Evolutionary conservation across 148 eudicot genomes (phyloP), one percentile per base, ranked within the genome.

Genomic region (Camellia granthamiana): DNA sequence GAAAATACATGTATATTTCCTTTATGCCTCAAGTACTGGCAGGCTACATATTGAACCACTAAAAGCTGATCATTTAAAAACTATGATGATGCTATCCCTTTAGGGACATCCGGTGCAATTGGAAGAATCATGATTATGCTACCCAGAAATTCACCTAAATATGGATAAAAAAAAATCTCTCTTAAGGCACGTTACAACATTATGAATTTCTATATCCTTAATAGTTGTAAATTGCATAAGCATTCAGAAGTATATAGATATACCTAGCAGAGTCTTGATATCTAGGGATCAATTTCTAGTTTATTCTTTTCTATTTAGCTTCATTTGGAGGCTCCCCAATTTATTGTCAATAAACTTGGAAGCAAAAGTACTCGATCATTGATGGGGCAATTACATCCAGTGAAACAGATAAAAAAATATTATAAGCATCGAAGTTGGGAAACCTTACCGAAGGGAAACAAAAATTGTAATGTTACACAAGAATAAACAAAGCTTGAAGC

Each of bases 61-160:
- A 12, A 8, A 79, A 72, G 77, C 77, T 61, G 23, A 63, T 64
- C 76, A 46, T 30, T 77, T 51, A 51, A 79, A 23, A 80, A 65
- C 46, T n/a, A 65, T 55, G 78, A 23, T 55, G 43, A 76, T 49
- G 62, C 30, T 41, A 30, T 46, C 56, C 52, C 80, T 18, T 51
- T 1, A 68, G 15, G 46, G 18, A 12, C 47, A 38, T 46, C 56
- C 5, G 43, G 47, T 14, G 16, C 47, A 63, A 46, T 79, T 16
- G 23, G 7, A 38, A 75, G 65, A 75, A 75, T 38, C 54, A 18
- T 21, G 19, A 51, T 4, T 5, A 65, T 77, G 12, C 42, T 66
- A 66, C 64, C 23, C 30, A 4, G 13, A 76, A 30, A 59, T 68
- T 65, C 66, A 55, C 19, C 41, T n/a, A 18, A 54, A 23, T n/a